Base-by-base conservation (phyloP, 352 stramenopile species). In the Phytopythium mirpurense region DNA sequence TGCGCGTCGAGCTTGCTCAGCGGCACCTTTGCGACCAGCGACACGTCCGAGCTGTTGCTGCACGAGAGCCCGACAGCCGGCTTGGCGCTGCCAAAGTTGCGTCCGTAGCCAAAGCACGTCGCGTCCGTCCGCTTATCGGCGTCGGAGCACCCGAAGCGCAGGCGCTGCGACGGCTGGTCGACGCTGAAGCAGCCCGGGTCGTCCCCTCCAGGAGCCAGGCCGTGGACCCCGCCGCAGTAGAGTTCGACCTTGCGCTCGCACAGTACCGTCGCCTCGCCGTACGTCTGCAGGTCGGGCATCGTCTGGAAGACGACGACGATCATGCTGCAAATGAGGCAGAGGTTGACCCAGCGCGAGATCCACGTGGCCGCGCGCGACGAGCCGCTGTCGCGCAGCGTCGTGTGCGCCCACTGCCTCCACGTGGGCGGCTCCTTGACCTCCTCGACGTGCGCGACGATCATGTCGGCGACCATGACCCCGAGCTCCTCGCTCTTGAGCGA, bases 251-350 rank as follows among this genome's bases (percentile, higher is more conserved):
- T 63, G 14, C 65, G 64, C 53, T 90, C 80, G 40, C 80, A 90
- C 43, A 89, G 55, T 19, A 68, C 66, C 10, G 78, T 88, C 12
- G 64, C 15, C 23, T 88, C 75, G 29, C 78, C 78, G 56, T 86
- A 89, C 12, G 73, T 82, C 43, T 90, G 80, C 29, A 90, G 54
- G 23, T 90, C 80, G 1, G 80, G 80, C 78, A 90, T 88, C 18
- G 80, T 90, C 54, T 90, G 73, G 42, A 88, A 79, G 26, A 87
- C 64, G n/a, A 90, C 74, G 36, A 88, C 68, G 59, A 86, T 65
- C 70, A 91, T 88, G 61, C 75, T 86, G 19, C 78, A 70, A 24
- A 89, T 67, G n/a, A 84, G 70, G 52, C 74, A 86, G 43, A 70
- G 78, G 23, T 74, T 72, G n/a, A 82, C 57, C 79, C 79, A 90